phyloP scores from a whole-genome alignment of 129 eudicot genomes.

The Tanacetum coccineum region DNA sequence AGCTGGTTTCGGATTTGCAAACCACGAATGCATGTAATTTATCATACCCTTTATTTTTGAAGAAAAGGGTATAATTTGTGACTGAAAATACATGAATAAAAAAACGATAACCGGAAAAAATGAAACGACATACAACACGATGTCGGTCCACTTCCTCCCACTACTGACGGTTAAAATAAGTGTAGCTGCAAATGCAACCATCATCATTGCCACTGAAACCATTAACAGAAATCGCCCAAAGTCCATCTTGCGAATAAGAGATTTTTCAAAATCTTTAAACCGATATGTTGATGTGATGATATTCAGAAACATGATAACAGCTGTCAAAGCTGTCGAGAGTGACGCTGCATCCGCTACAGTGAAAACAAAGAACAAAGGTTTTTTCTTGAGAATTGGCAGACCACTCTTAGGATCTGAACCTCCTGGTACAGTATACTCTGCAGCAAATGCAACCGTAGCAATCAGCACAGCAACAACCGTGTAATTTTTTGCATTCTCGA shows the following conservation, averaged over 20 bases:
- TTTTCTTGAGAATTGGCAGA: slow-evolving; percentile 17
- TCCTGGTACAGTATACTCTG: slow-evolving; percentile 50
- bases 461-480: slow-evolving; percentile 40
- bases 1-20: not conserved
- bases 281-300: slow-evolving; percentile 35
- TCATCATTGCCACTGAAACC: slow-evolving; percentile 17
- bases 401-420: slow-evolving; percentile 29
- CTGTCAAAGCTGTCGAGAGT: slow-evolving; percentile 34
- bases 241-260: slow-evolving; percentile 23
- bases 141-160: slow-evolving; percentile 29
- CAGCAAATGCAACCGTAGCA: slow-evolving; percentile 53
- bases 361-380: slow-evolving; percentile 30
- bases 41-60: not conserved
- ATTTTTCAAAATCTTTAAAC: slow-evolving; percentile 27
- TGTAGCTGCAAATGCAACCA: slow-evolving; percentile 42
- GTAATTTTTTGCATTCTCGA: slow-evolving; percentile 40
- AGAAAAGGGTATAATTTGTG: not conserved
- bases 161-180: slow-evolving; percentile 29
- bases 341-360: slow-evolving; percentile 33
- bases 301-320: slow-evolving; percentile 34
- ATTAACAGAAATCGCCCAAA: slow-evolving; percentile 15
- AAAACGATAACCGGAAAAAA: slow-evolving; percentile 36
- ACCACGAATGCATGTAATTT: not conserved
- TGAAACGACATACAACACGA: slow-evolving; percentile 31
- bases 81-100: not conserved